Evolutionary conservation across 768 basidiomycete species (phyloP).

Genomic region (Brasilioporus rufonigricans): DNA sequence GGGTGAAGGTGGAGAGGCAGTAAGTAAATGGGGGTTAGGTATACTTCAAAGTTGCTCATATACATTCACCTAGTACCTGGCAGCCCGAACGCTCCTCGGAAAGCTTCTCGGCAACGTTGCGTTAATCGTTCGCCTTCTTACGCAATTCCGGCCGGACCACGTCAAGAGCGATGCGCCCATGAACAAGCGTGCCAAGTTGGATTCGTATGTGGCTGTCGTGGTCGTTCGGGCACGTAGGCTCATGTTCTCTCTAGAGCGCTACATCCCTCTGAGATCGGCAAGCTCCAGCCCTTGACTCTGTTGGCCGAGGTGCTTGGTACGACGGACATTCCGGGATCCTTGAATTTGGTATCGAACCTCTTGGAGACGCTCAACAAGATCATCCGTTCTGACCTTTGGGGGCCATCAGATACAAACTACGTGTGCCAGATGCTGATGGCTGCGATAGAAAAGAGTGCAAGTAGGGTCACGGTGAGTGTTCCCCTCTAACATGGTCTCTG

Average conservation of each 20-base stretch:
- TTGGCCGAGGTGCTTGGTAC: conserved; percentile 71
- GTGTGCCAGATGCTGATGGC: conserved; percentile 83
- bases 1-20: conserved; percentile 44
- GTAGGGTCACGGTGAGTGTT: conserved; percentile 49
- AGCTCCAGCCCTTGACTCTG: conserved; percentile 49
- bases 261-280: conserved; percentile 35
- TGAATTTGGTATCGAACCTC: conserved; percentile 67
- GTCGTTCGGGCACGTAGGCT: not conserved
- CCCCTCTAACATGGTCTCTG: not conserved
- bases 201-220: conserved; percentile 49
- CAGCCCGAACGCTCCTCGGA: conserved; percentile 50
- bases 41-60: not conserved
- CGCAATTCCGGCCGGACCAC: conserved; percentile 44
- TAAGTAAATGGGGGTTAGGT: conserved; percentile 28
- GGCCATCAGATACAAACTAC: conserved; percentile 69
- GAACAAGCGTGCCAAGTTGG: conserved; percentile 62
- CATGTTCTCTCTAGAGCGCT: conserved; percentile 5
- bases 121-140: conserved; percentile 53
- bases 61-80: conserved; percentile 35
- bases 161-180: conserved; percentile 45
- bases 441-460: conserved; percentile 66
- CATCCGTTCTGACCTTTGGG: conserved; percentile 50
- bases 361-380: conserved; percentile 72
- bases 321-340: conserved; percentile 62
- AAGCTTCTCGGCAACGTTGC: conserved; percentile 47